Evolutionary conservation across 2,329 filamentous ascomycete species (phyloP).

Genomic region (Trichocomaceae sp.): DNA sequence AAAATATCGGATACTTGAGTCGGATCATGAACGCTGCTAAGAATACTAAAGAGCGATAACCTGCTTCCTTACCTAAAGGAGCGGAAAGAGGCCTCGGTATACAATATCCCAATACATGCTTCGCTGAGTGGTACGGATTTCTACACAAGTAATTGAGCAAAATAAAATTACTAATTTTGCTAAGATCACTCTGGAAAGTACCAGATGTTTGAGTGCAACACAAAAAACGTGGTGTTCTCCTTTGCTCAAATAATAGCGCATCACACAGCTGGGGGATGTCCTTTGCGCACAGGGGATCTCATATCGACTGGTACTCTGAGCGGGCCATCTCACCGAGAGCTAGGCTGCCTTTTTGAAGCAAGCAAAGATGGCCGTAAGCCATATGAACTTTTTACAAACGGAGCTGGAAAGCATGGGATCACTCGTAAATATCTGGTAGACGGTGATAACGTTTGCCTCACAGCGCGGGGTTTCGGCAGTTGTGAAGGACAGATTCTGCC

Average conservation of each 20-base stretch:
- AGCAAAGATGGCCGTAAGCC: conserved; percentile 22
- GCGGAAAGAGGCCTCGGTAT: conserved; percentile 16
- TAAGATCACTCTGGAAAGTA: conserved; percentile 3
- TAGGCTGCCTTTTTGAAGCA: conserved; percentile 25
- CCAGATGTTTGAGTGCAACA: too few relatives aligned
- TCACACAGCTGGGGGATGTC: conserved; percentile 23
- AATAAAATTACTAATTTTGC: conserved; percentile 16
- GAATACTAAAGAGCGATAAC: neutral
- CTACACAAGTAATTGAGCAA: neutral
- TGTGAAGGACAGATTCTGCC: conserved; percentile 21
- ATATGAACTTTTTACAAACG: conserved; percentile 2
- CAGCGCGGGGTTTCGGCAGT: conserved; percentile 25
- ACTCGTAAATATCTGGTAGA: conserved; percentile 18
- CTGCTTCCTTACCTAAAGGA: conserved; percentile 19
- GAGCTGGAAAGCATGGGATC: conserved; percentile 15
- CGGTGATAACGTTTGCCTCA: conserved; percentile 25
- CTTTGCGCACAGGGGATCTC: conserved; percentile 26
- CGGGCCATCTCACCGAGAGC: conserved; percentile 2
- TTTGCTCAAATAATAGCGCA: conserved; percentile 29
- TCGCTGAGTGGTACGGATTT: conserved; percentile 9
- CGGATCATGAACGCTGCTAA: neutral
- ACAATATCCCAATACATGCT: conserved; percentile 21
- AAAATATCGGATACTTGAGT: too few relatives aligned
- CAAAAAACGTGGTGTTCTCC: neutral
- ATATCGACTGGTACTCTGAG: conserved; percentile 28